phyloP scores from a whole-genome alignment of 495 filamentous ascomycete species.

The Podospora tetraspora region DNA sequence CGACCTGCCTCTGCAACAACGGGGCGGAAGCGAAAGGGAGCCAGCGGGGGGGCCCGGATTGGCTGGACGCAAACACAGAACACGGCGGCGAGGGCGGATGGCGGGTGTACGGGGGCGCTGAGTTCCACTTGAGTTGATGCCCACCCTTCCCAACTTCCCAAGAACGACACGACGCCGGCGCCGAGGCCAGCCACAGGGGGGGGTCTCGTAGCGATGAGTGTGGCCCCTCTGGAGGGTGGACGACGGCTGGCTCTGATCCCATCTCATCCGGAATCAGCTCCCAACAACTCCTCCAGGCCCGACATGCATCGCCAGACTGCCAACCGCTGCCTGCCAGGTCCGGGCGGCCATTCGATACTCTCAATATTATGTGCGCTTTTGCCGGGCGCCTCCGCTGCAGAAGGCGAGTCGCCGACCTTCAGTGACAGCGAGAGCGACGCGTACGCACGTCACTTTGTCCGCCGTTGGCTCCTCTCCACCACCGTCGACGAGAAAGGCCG shows the following conservation, averaged over 20 bases:
- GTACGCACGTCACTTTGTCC: slow-evolving; percentile 11
- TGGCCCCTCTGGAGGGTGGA: not conserved
- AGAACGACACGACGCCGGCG: slow-evolving; percentile 11
- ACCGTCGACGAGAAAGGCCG: slow-evolving; percentile 1
- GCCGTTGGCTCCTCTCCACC: not conserved
- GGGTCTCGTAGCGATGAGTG: too few relatives aligned
- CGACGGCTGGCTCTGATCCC: not conserved
- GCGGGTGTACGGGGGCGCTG: not conserved
- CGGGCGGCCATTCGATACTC: not conserved
- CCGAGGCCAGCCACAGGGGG: slow-evolving; percentile 1
- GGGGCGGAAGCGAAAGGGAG: not conserved
- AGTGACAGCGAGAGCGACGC: slow-evolving; percentile 1
- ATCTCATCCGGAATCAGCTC: not conserved
- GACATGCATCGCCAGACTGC: not conserved
- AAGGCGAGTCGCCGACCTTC: slow-evolving; percentile 1
- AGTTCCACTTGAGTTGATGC: not conserved
- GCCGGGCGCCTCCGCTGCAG: not conserved
- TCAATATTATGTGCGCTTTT: not conserved
- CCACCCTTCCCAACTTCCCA: slow-evolving; percentile 13
- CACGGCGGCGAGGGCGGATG: not conserved
- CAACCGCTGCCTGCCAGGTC: not conserved
- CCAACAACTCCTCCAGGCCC: not conserved
- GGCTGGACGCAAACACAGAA: not conserved
- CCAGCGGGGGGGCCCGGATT: not conserved
- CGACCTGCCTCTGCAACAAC: not conserved